Base-by-base conservation (phyloP, 257 asterid species). In the Nicotiana tabacum region DNA sequence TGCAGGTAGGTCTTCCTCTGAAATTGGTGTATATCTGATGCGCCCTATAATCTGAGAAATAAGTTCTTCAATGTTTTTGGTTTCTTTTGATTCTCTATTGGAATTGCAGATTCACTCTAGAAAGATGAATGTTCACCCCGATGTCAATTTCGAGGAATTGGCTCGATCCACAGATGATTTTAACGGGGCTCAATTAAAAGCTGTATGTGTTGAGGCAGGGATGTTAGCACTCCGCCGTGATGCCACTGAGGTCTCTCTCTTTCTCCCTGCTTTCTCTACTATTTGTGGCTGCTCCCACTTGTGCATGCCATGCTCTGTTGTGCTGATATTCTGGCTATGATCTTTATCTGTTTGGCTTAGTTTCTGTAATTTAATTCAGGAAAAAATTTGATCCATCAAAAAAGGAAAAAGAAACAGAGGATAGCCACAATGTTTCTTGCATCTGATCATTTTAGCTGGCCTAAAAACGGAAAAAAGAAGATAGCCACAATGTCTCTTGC, bases 141-240 rank as follows among this genome's bases (percentile, higher is more conserved):
- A 94, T 86, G 99, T 95, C 74, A 95, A 95, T 87, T 95, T 95
- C 70, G 97, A 95, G 88, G 99, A 95, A 91, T 93, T 95, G 84
- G 99, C 98, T 85, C 96, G 99, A 56, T 94, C 97, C 80, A 95
- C 98, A 6, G 98, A 95, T 81, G 98, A 94, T 88, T 95, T 95
- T 86, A 95, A 95, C 18, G 97, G 99, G 70, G 99, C 98, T 21
- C 99, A 96, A 65, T 89, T 96, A 60, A 96, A 96, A 90, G 97
- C 96, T 39, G 98, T 96, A 70, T 94, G 98, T 78, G 97, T 96
- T 6, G 99, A 96, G 89, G 99, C 97, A 4, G 99, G 99, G 89
- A 96, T 94, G 99, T 84, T 92, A 78, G 99, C 98, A 29, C 98
- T 96, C 62, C 94, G 99, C 15, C 97, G 97, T 37, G 99, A 96